Base-by-base conservation (phyloP, 2,329 filamentous ascomycete genomes). In the Fusarium phyllophilum region DNA sequence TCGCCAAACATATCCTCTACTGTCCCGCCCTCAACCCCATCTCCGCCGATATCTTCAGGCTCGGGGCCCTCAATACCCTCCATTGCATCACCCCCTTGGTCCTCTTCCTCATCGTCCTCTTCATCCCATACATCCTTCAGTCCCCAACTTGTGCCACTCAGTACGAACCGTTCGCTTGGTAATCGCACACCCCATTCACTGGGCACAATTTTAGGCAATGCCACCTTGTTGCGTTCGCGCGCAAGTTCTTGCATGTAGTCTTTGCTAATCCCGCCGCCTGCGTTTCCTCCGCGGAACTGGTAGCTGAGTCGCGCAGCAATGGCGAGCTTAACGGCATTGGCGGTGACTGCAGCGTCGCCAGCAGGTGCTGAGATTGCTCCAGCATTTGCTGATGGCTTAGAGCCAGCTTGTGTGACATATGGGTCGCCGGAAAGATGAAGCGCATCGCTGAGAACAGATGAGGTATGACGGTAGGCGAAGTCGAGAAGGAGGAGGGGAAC, bases 401-500 rank as follows among this genome's bases (percentile, higher is more conserved):
- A 79, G 62, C 88, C 88, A 5, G 88, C 89, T 63, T 89, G 87
- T 12, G 86, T 83, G 26, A 89, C 86, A 83, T 93, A 93, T 13
- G 92, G 92, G 81, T 94, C 92, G 12, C 89, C 88, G 11, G 88
- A 87, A 33, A 94, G 88, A 78, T 93, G 91, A 22, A 94, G 83
- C 12, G 90, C 91, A 83, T 95, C 93, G 74, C 86, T 90, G 26
- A 95, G 89, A 41, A 95, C 87, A 65, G 89, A 88, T 3, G 90
- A 90, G 15, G 92, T 94, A 86, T 95, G 93, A 42, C 94, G 91
- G 87, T 96, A 96, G 55, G 94, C 93, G 80, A 96, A 96, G 84
- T 96, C 94, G 81, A 96, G 91, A 55, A 96, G 90, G 66, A 95
- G 90, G 2, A 96, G 88, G 1, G 94, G 94, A 3, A 96, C 93